Percentiles rank a stretch among this genome's conserved stretches.
Conservation (phyloP, 2,329 filamentous ascomycete species). For the Diaporthe caulivora region DNA sequence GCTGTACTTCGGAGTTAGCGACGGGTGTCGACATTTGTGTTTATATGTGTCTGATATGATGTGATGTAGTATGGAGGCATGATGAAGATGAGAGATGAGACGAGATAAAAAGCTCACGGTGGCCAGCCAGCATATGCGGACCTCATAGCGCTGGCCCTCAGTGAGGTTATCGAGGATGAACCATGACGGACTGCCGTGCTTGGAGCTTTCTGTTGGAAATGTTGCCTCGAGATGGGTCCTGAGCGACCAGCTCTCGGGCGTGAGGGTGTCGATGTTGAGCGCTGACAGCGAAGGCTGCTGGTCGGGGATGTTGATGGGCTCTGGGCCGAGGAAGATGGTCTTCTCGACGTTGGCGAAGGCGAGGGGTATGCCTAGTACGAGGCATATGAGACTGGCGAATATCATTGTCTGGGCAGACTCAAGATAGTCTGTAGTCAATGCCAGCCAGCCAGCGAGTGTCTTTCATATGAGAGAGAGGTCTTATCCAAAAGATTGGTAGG, state of each 20-base stretch:
- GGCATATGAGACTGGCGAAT: slow-evolving; percentile 31
- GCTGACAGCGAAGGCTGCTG: slow-evolving; percentile 68
- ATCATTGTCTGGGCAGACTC: not conserved
- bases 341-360: slow-evolving; percentile 87
- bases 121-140: slow-evolving; percentile 93
- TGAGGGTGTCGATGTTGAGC: slow-evolving; percentile 75
- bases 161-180: slow-evolving; percentile 78
- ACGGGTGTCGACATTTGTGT: no score
- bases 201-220: slow-evolving; percentile 70
- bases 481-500: not conserved
- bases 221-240: slow-evolving; percentile 74
- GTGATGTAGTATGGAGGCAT: no score
- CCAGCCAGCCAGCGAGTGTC: not conserved
- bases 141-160: slow-evolving; percentile 85
- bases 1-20: slow-evolving; percentile 61
- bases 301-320: slow-evolving; percentile 66
- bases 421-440: not conserved
- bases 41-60: no score
- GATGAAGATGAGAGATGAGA: no score
- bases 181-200: slow-evolving; percentile 78
- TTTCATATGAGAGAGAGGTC: slow-evolving; percentile 12
- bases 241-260: slow-evolving; percentile 66
- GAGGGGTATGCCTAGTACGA: slow-evolving; percentile 37
- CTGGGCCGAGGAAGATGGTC: slow-evolving; percentile 84
- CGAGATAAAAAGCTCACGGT: slow-evolving; percentile 76